Percentiles rank a stretch among this genome's conserved stretches.
These are phyloP conservation scores for Boletus tomentosulus DNA, from an alignment of 768 basidiomycete species.

Conservation along the genomic window DNA sequence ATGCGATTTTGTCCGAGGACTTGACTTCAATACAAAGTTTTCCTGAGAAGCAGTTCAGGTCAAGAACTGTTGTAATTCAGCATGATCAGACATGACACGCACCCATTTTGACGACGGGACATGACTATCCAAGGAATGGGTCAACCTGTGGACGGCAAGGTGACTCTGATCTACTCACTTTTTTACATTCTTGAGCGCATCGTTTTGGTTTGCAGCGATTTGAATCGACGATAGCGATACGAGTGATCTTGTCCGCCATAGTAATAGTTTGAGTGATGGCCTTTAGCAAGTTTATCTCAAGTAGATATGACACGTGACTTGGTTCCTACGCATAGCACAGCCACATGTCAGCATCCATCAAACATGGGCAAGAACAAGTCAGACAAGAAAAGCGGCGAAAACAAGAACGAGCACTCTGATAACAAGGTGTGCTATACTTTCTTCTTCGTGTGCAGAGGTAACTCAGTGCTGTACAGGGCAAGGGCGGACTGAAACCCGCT, in stretches of 20 bases:
- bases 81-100: conserved; percentile 20
- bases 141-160: conserved; percentile 5
- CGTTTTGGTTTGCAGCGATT: conserved; percentile 96
- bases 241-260: conserved; percentile 95
- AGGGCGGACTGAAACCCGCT: conserved; percentile 67
- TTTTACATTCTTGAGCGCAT: conserved; percentile 98
- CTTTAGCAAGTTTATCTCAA: neutral
- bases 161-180: conserved; percentile 42
- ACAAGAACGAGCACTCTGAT: conserved; percentile 16
- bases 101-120: conserved; percentile 99
- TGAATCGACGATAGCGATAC: conserved; percentile 91
- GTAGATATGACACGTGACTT: conserved; percentile 13
- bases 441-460: neutral
- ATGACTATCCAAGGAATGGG: conserved; percentile 50
- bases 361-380: conserved; percentile 22
- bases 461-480: conserved; percentile 34
- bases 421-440: conserved; percentile 19
- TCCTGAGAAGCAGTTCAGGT: conserved; percentile 42
- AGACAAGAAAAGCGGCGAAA: conserved; percentile 15
- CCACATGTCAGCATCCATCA: neutral
- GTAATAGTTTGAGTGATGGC: conserved; percentile 1
- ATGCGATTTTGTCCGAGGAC: conserved; percentile 92
- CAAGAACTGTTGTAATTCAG: neutral
- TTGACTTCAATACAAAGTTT: conserved; percentile 99
- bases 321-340: neutral